Percentiles rank a stretch among this genome's conserved stretches.
These are phyloP conservation scores for Rosa rugosa DNA, from an alignment of 306 rosid genomes.

Conservation along the genomic window DNA sequence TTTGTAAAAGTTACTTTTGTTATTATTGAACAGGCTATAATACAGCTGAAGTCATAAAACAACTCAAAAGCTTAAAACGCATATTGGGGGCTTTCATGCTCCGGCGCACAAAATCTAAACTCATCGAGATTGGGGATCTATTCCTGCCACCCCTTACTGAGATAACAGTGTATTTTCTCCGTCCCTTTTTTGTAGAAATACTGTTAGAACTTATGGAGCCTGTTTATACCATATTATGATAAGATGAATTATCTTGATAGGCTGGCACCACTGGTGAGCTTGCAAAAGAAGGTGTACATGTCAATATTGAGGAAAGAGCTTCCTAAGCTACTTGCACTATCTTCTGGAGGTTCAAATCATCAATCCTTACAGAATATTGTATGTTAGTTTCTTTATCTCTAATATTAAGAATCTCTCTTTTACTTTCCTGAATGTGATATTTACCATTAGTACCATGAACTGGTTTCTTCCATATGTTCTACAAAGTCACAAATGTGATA, in stretches of 20 bases:
- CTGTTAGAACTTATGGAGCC: constrained; percentile 3
- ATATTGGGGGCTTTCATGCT: constrained; percentile 80
- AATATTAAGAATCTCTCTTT: constrained; percentile 10
- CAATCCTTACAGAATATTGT: constrained; percentile 86
- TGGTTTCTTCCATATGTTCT: neutral
- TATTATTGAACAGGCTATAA: constrained; percentile 50
- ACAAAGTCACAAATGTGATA: neutral
- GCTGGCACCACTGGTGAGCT: constrained; percentile 70
- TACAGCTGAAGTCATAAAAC: constrained; percentile 46
- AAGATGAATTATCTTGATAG: constrained; percentile 43
- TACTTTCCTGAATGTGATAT: neutral
- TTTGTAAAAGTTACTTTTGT: constrained; percentile 24
- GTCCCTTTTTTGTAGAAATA: constrained; percentile 7
- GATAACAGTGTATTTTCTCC: constrained; percentile 64
- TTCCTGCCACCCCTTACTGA: constrained; percentile 84
- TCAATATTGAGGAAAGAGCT: constrained; percentile 91
- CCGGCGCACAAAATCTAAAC: constrained; percentile 84
- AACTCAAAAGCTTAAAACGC: constrained; percentile 55
- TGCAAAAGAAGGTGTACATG: constrained; percentile 82
- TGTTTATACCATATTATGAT: constrained; percentile 10
- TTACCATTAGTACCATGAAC: neutral
- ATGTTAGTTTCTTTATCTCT: constrained; percentile 29
- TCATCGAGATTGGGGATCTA: constrained; percentile 70
- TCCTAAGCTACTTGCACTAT: constrained; percentile 68
- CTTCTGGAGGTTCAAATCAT: constrained; percentile 71